phyloP scores from a whole-genome alignment of 2,329 filamentous ascomycete species.

The Ophiostoma tasmaniense region DNA sequence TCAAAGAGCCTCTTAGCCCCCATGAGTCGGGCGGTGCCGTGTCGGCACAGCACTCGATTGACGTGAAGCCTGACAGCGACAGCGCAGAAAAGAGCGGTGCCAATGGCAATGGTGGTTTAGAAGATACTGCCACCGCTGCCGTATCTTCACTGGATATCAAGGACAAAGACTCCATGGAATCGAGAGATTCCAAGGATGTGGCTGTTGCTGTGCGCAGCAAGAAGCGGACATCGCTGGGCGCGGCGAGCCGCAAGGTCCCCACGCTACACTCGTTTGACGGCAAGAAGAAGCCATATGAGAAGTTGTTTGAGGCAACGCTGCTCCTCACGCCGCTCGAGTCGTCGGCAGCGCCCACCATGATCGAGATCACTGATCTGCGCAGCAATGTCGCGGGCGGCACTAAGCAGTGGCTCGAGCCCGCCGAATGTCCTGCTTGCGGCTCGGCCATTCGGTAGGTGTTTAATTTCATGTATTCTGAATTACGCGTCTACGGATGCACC shows the following conservation, averaged over 20 bases:
- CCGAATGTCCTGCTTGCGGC: slow-evolving; percentile 44
- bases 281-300: slow-evolving; percentile 39
- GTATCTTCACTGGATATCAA: background rate
- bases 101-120: background rate
- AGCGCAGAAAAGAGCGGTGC: background rate
- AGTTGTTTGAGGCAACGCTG: slow-evolving; percentile 43
- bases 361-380: slow-evolving; percentile 46
- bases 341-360: slow-evolving; percentile 34
- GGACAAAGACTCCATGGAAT: background rate
- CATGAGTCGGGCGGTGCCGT: slow-evolving; percentile 43
- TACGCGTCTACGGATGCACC: background rate
- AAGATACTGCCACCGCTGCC: slow-evolving; percentile 26
- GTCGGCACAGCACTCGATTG: slow-evolving; percentile 42
- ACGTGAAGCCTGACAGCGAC: slow-evolving; percentile 40
- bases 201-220: background rate
- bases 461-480: background rate
- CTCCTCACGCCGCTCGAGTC: slow-evolving; percentile 37
- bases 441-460: slow-evolving; percentile 16
- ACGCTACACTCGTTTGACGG: slow-evolving; percentile 24
- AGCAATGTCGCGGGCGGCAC: slow-evolving; percentile 39
- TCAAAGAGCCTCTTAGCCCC: slow-evolving; percentile 42
- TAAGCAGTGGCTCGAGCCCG: slow-evolving; percentile 45
- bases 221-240: background rate
- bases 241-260: slow-evolving; percentile 27
- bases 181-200: background rate